phyloP scores from a whole-genome alignment of 352 stramenopile species.

The Hyaloperonospora brassicae region DNA sequence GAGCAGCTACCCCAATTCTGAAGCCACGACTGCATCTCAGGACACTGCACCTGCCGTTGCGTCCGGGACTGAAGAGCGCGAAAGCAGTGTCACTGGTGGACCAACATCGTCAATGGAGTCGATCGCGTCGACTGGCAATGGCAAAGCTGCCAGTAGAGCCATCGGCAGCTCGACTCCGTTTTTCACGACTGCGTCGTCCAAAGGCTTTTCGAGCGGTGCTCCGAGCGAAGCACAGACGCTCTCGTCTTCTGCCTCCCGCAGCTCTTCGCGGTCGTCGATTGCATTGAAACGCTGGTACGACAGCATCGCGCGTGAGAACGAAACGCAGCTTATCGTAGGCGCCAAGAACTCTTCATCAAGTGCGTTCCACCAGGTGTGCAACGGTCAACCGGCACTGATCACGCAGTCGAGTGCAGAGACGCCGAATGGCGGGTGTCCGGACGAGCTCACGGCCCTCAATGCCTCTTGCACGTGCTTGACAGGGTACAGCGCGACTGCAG shows the following conservation, averaged over 20 bases:
- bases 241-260: constrained; percentile 7
- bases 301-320: constrained; percentile 22
- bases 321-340: constrained; percentile 32
- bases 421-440: constrained; percentile 30
- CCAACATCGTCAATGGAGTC: constrained; percentile 7
- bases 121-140: neutral
- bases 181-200: constrained; percentile 4
- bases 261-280: constrained; percentile 11
- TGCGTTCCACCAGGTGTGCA: constrained; percentile 20
- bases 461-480: constrained; percentile 38
- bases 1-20: constrained; percentile 2
- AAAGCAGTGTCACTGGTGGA: too few species aligned
- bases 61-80: neutral
- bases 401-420: constrained; percentile 22
- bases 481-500: constrained; percentile 18
- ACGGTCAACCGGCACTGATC: constrained; percentile 23
- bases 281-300: constrained; percentile 27
- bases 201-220: constrained; percentile 5
- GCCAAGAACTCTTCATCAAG: constrained; percentile 1
- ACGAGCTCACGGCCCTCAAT: constrained; percentile 28
- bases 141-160: constrained; percentile 5
- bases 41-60: neutral
- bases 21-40: constrained; percentile 3
- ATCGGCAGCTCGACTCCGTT: constrained; percentile 3
- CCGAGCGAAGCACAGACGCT: constrained; percentile 1